These are phyloP conservation scores for Fraxinus americana DNA, from an alignment of 257 asterid species.

Conservation along the genomic window DNA sequence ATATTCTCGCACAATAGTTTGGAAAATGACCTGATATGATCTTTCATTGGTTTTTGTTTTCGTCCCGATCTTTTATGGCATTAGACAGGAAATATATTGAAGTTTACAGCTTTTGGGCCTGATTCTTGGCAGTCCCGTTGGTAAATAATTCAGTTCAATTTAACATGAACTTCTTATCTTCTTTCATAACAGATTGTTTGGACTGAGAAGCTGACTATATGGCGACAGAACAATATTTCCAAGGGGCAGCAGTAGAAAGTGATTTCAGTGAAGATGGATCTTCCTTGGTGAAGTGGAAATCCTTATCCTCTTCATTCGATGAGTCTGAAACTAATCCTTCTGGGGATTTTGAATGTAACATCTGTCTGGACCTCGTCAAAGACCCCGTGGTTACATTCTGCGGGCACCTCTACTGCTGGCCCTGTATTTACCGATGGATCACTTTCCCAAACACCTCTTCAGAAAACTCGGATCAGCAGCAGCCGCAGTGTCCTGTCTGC, in stretches of 20 bases:
- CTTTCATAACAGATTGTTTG: slow-evolving; percentile 10
- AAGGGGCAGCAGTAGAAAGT: slow-evolving; percentile 28
- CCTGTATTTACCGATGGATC: slow-evolving; percentile 83
- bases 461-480: slow-evolving; percentile 34
- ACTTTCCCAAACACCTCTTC: slow-evolving; percentile 32
- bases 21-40: neutral
- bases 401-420: slow-evolving; percentile 94
- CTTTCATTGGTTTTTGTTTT: neutral
- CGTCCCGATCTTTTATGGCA: neutral
- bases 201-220: slow-evolving; percentile 2
- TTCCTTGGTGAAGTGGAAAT: slow-evolving; percentile 34
- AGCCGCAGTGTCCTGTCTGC: slow-evolving; percentile 79
- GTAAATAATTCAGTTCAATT: neutral
- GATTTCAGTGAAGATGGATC: slow-evolving; percentile 25
- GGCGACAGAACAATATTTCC: slow-evolving; percentile 44
- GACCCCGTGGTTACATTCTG: slow-evolving; percentile 84
- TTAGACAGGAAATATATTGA: neutral
- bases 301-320: slow-evolving; percentile 28
- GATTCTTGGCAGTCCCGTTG: no score
- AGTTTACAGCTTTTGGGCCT: no score
- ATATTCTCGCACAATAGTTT: neutral
- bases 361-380: slow-evolving; percentile 64
- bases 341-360: slow-evolving; percentile 69
- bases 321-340: slow-evolving; percentile 44
- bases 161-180: neutral